Evolutionary conservation across 2,329 filamentous ascomycete genomes (phyloP).

Genomic region (Claviceps lovelessii): DNA sequence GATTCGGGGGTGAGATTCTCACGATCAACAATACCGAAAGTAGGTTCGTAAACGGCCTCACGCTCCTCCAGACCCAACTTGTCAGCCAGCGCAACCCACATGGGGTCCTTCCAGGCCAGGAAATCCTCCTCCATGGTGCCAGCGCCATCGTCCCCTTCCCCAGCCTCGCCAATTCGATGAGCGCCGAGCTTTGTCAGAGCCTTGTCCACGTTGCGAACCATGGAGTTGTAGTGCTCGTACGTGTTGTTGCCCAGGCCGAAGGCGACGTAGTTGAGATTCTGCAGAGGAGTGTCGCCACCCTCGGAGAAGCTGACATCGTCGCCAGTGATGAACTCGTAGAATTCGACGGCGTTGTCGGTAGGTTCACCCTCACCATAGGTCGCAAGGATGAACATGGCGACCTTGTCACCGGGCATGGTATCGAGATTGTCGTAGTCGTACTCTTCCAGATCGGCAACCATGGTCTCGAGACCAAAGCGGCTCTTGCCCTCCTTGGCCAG

Average conservation of each 20-base stretch:
- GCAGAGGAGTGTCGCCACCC: constrained; percentile 56
- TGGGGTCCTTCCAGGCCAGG: constrained; percentile 96
- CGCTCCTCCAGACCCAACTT: constrained; percentile 87
- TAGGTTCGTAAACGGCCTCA: constrained; percentile 88
- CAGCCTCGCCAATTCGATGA: constrained; percentile 68
- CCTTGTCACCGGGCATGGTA: constrained; percentile 72
- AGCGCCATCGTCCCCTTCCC: constrained; percentile 93
- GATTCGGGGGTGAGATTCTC: constrained; percentile 60
- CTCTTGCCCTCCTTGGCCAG: constrained; percentile 95
- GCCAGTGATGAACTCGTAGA: constrained; percentile 85
- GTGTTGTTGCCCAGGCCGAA: constrained; percentile 98
- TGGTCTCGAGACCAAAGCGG: constrained; percentile 89
- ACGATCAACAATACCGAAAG: constrained; percentile 69
- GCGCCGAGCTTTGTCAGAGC: constrained; percentile 71
- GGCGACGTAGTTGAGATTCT: constrained; percentile 78
- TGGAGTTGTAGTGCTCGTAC: constrained; percentile 98
- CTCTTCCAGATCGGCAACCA: constrained; percentile 95
- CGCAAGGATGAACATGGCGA: constrained; percentile 88
- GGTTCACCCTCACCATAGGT: constrained; percentile 98
- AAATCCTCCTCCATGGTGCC: constrained; percentile 99
- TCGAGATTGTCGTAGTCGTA: constrained; percentile 96
- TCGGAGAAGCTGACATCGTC: constrained; percentile 74
- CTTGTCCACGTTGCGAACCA: constrained; percentile 85
- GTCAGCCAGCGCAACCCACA: constrained; percentile 78
- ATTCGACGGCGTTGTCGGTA: constrained; percentile 96